These are phyloP conservation scores for Marasmius sp. DNA, from an alignment of 1,284 basidiomycete species.

Conservation along the genomic window DNA sequence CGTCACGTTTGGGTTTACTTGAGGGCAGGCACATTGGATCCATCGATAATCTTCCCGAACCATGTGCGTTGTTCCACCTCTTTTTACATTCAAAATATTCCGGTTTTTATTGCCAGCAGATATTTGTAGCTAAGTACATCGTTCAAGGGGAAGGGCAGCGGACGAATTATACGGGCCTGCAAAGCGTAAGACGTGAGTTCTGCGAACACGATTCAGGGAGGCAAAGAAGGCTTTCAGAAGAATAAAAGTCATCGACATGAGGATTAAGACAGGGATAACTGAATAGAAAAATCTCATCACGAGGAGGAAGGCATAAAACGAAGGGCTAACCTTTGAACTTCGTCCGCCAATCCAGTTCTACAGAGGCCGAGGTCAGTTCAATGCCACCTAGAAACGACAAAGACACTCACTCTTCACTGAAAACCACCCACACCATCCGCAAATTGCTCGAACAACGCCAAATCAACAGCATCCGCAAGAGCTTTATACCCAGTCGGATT, in stretches of 20 bases:
- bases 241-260: constrained; percentile 1
- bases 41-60: not conserved
- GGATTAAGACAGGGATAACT: constrained; percentile 12
- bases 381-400: no score
- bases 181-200: not conserved
- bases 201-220: not conserved
- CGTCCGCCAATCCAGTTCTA: no score
- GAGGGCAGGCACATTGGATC: constrained; percentile 4
- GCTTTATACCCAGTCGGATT: constrained; percentile 44
- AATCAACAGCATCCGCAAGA: constrained; percentile 40
- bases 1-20: constrained; percentile 4
- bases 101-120: no score
- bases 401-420: not conserved
- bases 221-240: not conserved
- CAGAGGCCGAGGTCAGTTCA: no score
- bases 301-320: not conserved
- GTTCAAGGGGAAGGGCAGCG: no score
- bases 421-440: constrained; percentile 3
- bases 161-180: not conserved
- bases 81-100: no score
- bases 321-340: not conserved
- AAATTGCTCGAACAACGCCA: constrained; percentile 33
- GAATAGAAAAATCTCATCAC: constrained; percentile 5
- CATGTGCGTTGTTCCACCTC: not conserved
- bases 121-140: no score